Evolutionary conservation across 2,329 filamentous ascomycete genomes (phyloP), one percentile per base, ranked within the genome.

Genomic region (Pseudocercospora fijiensis): DNA sequence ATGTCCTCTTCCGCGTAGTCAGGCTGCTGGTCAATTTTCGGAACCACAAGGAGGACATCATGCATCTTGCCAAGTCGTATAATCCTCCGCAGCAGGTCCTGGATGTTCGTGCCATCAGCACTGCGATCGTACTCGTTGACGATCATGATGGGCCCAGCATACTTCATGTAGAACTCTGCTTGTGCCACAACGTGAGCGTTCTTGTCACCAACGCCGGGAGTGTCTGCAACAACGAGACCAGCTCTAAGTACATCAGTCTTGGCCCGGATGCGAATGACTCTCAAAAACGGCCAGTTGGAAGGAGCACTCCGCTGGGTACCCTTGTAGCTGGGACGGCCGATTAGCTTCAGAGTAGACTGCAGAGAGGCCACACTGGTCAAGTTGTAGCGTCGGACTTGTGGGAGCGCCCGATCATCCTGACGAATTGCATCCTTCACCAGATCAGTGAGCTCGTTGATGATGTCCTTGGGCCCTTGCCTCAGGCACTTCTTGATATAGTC

Each of bases 161-260:
- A 22, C 59, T 61, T 67, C 43, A 70, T 20, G 30, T 68, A 67
- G 2, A 61, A 24, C 4, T 28, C 57, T 1, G 70, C 66, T 13
- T 61, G 58, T 13, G 64, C 55, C 4, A 69, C 65, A 4, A 68
- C 62, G n/a, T 43, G 27, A 8, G 47, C 56, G 53, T 70, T 69
- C 24, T 52, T 58, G 55, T 72, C 70, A 8, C 56, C 45, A 9
- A 66, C 52, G 10, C 70, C 70, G 0, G 70, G 66, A 2, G 63
- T 49, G 43, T 72, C 70, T 2, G 69, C 67, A 26, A 68, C 47
- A 6, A 62, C 47, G 2, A 67, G 28, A 8, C 70, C 70, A 13
- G 41, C 58, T 26, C 61, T 30, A 7, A 70, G 65, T 2, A 70
- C 22, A 16, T 64, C 58, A 10, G 51, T 58, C 8, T 62, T 37